Percentiles rank a stretch among this genome's conserved stretches.
phyloP scores from a whole-genome alignment of 345 rosid genomes.

The Limnanthes douglasii region DNA sequence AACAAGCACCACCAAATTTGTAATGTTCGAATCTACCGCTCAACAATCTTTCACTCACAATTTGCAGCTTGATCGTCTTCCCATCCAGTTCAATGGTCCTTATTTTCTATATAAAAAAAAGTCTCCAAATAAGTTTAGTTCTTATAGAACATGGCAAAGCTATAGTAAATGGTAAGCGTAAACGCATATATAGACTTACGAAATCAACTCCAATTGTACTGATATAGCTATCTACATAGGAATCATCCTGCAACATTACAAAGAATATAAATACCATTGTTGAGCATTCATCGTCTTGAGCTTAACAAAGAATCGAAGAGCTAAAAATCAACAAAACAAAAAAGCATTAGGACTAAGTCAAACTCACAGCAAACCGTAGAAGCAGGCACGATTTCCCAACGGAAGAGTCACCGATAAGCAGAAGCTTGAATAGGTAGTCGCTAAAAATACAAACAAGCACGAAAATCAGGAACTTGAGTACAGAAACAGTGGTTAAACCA shows the following conservation, averaged over 20 bases:
- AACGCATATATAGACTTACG: slow-evolving; percentile 15
- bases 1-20: too few species aligned
- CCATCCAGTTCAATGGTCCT: slow-evolving; percentile 71
- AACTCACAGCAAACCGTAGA: slow-evolving; percentile 63
- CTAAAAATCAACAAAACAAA: not conserved
- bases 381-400: slow-evolving; percentile 77
- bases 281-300: too few species aligned
- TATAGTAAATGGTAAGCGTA: too few species aligned
- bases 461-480: not conserved
- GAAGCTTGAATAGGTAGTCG: slow-evolving; percentile 68
- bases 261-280: not conserved
- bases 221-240: slow-evolving; percentile 72
- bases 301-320: too few species aligned
- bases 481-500: not conserved
- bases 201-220: slow-evolving; percentile 88
- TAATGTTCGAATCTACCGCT: too few species aligned
- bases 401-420: slow-evolving; percentile 73
- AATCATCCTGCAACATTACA: slow-evolving; percentile 46
- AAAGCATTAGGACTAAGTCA: too few species aligned
- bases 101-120: slow-evolving; percentile 32
- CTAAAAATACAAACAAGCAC: slow-evolving; percentile 8
- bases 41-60: slow-evolving; percentile 35
- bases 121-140: too few species aligned
- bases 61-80: slow-evolving; percentile 67
- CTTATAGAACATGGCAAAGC: too few species aligned